Evolutionary conservation across 1,139 yeast genomes (phyloP).

Genomic region (Hyphopichia khmerensis): DNA sequence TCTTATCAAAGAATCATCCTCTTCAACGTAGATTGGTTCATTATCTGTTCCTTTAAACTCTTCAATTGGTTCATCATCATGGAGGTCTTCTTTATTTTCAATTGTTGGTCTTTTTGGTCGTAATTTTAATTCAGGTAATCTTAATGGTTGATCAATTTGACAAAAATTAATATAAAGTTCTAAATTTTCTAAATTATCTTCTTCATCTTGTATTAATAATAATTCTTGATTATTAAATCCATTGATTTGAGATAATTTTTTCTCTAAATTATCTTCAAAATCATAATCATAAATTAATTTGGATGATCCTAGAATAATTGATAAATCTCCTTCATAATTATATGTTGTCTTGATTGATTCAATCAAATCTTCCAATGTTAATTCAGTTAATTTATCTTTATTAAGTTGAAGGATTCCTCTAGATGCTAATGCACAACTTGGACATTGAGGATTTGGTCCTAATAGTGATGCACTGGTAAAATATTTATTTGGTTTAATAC

Average conservation of each 20-base stretch:
- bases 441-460: slow-evolving; percentile 66
- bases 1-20: slow-evolving; percentile 2
- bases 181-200: slow-evolving; percentile 63
- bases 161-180: slow-evolving; percentile 57
- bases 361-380: slow-evolving; percentile 43
- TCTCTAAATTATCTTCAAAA: slow-evolving; percentile 72
- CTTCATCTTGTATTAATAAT: slow-evolving; percentile 75
- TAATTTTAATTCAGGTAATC: slow-evolving; percentile 8
- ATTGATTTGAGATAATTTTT: slow-evolving; percentile 46
- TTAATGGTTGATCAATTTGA: not conserved
- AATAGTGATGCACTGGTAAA: slow-evolving; percentile 62
- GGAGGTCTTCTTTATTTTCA: not conserved
- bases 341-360: slow-evolving; percentile 45
- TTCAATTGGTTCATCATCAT: slow-evolving; percentile 15
- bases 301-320: slow-evolving; percentile 59
- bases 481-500: slow-evolving; percentile 68
- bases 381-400: slow-evolving; percentile 10
- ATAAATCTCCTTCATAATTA: slow-evolving; percentile 63
- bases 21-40: slow-evolving; percentile 8
- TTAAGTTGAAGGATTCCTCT: slow-evolving; percentile 36
- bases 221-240: slow-evolving; percentile 61
- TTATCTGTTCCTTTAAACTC: slow-evolving; percentile 7
- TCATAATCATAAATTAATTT: slow-evolving; percentile 80
- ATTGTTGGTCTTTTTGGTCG: slow-evolving; percentile 16
- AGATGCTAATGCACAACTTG: slow-evolving; percentile 67